Evolutionary conservation across 139 green algal genomes (phyloP).

Genomic region (Mesostigma viride): DNA sequence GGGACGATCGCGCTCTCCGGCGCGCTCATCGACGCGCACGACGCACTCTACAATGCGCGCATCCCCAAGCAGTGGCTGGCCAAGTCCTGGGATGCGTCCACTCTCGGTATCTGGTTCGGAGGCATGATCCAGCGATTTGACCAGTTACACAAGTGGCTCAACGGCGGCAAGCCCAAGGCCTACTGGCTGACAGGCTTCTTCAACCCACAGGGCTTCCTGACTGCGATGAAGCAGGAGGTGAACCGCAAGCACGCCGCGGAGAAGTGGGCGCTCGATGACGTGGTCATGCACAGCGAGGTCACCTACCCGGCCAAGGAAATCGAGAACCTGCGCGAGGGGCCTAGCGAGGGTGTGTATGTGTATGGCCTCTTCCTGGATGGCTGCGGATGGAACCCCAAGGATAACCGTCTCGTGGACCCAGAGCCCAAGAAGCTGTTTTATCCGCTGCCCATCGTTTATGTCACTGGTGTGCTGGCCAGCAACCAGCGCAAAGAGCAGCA

Average conservation of each 20-base stretch:
- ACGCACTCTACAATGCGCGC: constrained; percentile 72
- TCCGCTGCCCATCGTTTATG: constrained; percentile 72
- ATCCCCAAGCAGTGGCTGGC: constrained; percentile 68
- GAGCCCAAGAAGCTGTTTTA: constrained; percentile 86
- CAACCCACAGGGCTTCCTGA: constrained; percentile 68
- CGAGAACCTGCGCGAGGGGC: constrained; percentile 64
- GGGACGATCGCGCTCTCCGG: constrained; percentile 75
- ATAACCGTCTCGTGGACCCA: constrained; percentile 70
- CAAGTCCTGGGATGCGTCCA: constrained; percentile 63
- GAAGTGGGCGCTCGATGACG: constrained; percentile 88
- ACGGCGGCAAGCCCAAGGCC: constrained; percentile 64
- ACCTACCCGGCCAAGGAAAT: constrained; percentile 72
- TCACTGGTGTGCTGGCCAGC: constrained; percentile 69
- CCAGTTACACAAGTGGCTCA: constrained; percentile 85
- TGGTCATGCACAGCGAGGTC: constrained; percentile 78
- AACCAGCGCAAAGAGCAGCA: constrained; percentile 52
- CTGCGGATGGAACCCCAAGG: constrained; percentile 69
- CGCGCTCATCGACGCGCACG: constrained; percentile 61
- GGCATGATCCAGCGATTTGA: constrained; percentile 75
- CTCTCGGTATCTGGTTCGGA: constrained; percentile 76
- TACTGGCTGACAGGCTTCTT: constrained; percentile 93
- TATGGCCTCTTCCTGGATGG: constrained; percentile 88
- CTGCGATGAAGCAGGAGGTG: constrained; percentile 38
- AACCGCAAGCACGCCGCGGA: constrained; percentile 68
- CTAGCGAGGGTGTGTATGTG: constrained; percentile 80